These are phyloP conservation scores for Letharia columbiana DNA, from an alignment of 495 filamentous ascomycete species.

Conservation along the genomic window DNA sequence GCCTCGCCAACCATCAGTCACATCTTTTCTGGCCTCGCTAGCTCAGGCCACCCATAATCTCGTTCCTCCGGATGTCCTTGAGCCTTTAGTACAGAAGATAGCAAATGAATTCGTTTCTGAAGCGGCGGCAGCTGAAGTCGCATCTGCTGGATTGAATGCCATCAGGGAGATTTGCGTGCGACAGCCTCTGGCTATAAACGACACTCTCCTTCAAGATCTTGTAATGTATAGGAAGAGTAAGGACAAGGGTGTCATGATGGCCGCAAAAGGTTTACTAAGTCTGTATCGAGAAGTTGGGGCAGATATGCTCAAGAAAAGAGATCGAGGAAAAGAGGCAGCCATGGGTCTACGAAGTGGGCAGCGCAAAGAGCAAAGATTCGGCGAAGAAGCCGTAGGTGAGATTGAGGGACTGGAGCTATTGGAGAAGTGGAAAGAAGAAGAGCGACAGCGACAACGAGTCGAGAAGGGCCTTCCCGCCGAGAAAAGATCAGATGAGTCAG, in stretches of 20 bases:
- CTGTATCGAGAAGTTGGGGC: slow-evolving; percentile 86
- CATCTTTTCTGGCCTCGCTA: slow-evolving; percentile 85
- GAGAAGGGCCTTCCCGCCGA: slow-evolving; percentile 57
- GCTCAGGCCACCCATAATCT: slow-evolving; percentile 86
- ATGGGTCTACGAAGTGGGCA: slow-evolving; percentile 67
- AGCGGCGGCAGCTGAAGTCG: slow-evolving; percentile 81
- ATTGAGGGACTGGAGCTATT: slow-evolving; percentile 92
- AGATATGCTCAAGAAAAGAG: slow-evolving; percentile 80
- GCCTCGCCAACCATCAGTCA: slow-evolving; percentile 85
- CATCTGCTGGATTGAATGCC: slow-evolving; percentile 84
- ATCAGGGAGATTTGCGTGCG: slow-evolving; percentile 89
- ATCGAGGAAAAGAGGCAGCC: slow-evolving; percentile 86
- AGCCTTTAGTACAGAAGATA: slow-evolving; percentile 89
- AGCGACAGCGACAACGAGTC: slow-evolving; percentile 58
- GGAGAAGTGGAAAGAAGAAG: slow-evolving; percentile 88
- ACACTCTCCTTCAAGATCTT: slow-evolving; percentile 90
- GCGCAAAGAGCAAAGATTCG: slow-evolving; percentile 64
- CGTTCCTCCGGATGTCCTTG: slow-evolving; percentile 87
- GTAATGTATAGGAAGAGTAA: slow-evolving; percentile 95
- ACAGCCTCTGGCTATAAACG: slow-evolving; percentile 90
- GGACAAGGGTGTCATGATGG: slow-evolving; percentile 97
- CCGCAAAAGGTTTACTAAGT: slow-evolving; percentile 78
- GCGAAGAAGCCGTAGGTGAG: slow-evolving; percentile 63
- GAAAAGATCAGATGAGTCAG: slow-evolving; percentile 42
- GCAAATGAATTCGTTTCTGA: slow-evolving; percentile 98